Conservation (phyloP, 2,329 filamentous ascomycete genomes). For the Emmonsiellopsis sp. region DNA sequence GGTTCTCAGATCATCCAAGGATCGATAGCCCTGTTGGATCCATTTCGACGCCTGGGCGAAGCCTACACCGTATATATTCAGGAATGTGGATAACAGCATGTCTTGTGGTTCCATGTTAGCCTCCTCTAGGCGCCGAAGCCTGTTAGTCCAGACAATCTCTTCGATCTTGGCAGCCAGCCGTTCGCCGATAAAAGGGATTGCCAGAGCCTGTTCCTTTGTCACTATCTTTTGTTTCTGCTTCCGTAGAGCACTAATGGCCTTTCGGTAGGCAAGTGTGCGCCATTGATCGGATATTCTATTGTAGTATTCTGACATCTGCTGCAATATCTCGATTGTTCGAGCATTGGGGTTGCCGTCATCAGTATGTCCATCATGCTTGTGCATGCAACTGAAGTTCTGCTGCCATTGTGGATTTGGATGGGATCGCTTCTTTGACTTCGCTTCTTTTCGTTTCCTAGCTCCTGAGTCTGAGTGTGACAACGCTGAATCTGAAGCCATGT, state of each 20-base stretch:
- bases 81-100: slow-evolving; percentile 56
- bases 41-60: slow-evolving; percentile 60
- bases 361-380: slow-evolving; percentile 39
- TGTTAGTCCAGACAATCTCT: slow-evolving; percentile 70
- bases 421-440: slow-evolving; percentile 1
- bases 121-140: slow-evolving; percentile 62
- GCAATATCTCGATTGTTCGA: slow-evolving; percentile 64
- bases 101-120: slow-evolving; percentile 59
- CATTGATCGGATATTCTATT: slow-evolving; percentile 65
- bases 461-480: slow-evolving; percentile 12
- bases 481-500: slow-evolving; percentile 6
- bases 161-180: slow-evolving; percentile 77
- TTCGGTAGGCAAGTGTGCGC: slow-evolving; percentile 66
- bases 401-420: slow-evolving; percentile 20
- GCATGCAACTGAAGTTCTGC: slow-evolving; percentile 50
- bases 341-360: slow-evolving; percentile 57
- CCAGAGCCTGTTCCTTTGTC: slow-evolving; percentile 59
- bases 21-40: slow-evolving; percentile 64
- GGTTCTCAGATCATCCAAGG: slow-evolving; percentile 58
- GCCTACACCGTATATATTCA: slow-evolving; percentile 72
- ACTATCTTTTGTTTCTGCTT: slow-evolving; percentile 54
- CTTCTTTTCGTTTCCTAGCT: slow-evolving; percentile 8
- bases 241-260: slow-evolving; percentile 62
- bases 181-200: slow-evolving; percentile 59
- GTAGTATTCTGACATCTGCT: slow-evolving; percentile 73